These are phyloP conservation scores for Fraxinus platypoda DNA, from an alignment of 305 asterid genomes.

Conservation along the genomic window DNA sequence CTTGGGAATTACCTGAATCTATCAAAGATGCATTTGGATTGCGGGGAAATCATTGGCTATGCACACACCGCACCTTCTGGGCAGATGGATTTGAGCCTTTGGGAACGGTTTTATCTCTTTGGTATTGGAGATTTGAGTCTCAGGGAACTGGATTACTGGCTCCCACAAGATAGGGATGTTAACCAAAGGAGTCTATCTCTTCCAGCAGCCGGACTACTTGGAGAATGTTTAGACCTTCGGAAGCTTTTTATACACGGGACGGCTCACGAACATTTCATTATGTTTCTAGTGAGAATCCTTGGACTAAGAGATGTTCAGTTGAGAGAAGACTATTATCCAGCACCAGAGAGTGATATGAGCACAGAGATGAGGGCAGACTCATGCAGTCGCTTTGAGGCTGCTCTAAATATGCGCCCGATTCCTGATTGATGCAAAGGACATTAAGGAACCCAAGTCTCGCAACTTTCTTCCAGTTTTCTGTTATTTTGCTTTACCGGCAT, in stretches of 20 bases:
- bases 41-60: conserved; percentile 75
- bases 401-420: conserved; percentile 12
- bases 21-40: conserved; percentile 73
- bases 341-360: conserved; percentile 94
- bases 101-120: conserved; percentile 73
- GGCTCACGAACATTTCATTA: conserved; percentile 83
- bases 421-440: conserved; percentile 45
- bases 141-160: conserved; percentile 83
- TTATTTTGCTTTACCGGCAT: not conserved
- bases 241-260: conserved; percentile 91
- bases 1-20: conserved; percentile 54
- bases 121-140: conserved; percentile 55
- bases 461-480: conserved; percentile 4
- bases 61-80: conserved; percentile 90
- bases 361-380: conserved; percentile 94
- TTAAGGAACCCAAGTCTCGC: conserved; percentile 36
- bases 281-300: conserved; percentile 44
- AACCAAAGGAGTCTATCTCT: conserved; percentile 79
- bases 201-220: conserved; percentile 82
- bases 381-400: conserved; percentile 73
- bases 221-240: conserved; percentile 51
- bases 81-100: conserved; percentile 86
- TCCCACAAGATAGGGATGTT: conserved; percentile 84
- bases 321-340: conserved; percentile 89
- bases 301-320: conserved; percentile 71